Conservation (phyloP, 2,329 filamentous ascomycete genomes). For the Aspergillus amoenus region DNA sequence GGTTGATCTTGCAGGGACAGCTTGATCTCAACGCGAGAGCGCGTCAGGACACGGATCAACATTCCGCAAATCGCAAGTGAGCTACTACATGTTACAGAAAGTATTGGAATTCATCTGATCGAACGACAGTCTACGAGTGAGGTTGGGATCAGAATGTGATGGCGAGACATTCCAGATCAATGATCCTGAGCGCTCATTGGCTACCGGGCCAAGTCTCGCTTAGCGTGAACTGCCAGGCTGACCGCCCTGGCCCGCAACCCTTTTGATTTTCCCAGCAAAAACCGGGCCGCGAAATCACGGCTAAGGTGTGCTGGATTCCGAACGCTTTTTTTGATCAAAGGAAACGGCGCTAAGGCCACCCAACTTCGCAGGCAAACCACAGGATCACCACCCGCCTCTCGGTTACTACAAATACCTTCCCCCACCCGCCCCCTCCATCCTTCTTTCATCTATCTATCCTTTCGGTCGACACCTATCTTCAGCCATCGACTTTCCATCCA, state of each 20-base stretch:
- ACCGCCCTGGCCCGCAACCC: slow-evolving; percentile 19
- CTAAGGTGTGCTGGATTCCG: slow-evolving; percentile 35
- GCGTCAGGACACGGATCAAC: slow-evolving; percentile 21
- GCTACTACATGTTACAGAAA: slow-evolving; percentile 15
- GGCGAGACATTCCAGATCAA: slow-evolving; percentile 28
- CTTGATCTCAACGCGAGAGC: slow-evolving; percentile 27
- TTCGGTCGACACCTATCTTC: slow-evolving; percentile 24
- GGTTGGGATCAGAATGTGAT: slow-evolving; percentile 37
- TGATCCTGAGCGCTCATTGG: slow-evolving; percentile 43
- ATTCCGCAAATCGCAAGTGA: slow-evolving; percentile 12
- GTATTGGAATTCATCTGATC: slow-evolving; percentile 17
- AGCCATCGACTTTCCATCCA: slow-evolving; percentile 30
- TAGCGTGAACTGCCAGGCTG: slow-evolving; percentile 24
- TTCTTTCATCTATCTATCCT: slow-evolving; percentile 34
- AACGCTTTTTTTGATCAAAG: slow-evolving; percentile 32
- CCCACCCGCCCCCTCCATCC: slow-evolving; percentile 39
- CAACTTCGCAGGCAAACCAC: slow-evolving; percentile 25
- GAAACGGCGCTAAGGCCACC: slow-evolving; percentile 28
- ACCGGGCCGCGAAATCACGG: slow-evolving; percentile 28
- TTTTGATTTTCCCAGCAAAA: slow-evolving; percentile 31
- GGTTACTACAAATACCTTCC: slow-evolving; percentile 43
- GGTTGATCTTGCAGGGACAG: slow-evolving; percentile 23
- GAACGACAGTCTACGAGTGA: slow-evolving; percentile 18
- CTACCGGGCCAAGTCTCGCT: slow-evolving; percentile 29
- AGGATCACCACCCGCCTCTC: slow-evolving; percentile 38